Base-by-base conservation (phyloP, 768 basidiomycete genomes). In the Rhizopogon roseolus region DNA sequence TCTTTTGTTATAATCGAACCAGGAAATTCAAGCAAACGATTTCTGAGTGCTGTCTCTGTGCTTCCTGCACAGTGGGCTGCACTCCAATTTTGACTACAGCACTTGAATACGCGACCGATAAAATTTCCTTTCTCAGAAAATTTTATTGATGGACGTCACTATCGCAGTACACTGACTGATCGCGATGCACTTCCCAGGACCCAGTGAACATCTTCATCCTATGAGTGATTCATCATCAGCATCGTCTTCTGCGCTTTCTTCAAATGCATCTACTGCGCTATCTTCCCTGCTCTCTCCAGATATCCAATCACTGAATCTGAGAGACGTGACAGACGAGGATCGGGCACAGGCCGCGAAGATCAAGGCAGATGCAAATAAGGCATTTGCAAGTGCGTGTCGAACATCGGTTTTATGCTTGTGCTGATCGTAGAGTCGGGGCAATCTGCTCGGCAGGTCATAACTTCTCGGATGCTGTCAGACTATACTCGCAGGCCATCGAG, bases 331-430 rank as follows among this genome's bases (percentile, higher is more conserved):
- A 0, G 86, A 89, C 37, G 78, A 85, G 56, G 87, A 90, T 59
- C 84, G 75, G 63, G 77, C 76, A 36, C 79, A 81, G 61, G 91
- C 94, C 2, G 70, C 78, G 6, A 76, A 76, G 60, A 66, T 97
- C 54, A 99, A 98, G 71, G 81, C 76, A 6, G 78, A 87, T 56
- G 97, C 95, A 9, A 98, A 98, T 75, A 85, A 85, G 62, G 88
- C 92, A 4, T 99, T 98, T 62, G 71, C 76, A 44, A 74, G 90
- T 88, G 66, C 60, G 81, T 68, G 13, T 19, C 52, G 22, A 50
- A 27, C 13, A 41, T n/a, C n/a, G 39, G 0, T 6, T 13, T 28
- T 41, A 6, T 16, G 38, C 22, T 27, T 8, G 28, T n/a, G 36
- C 41, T 46, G 29, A 51, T 53, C 19, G 5, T 13, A 3, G 29